Percentiles rank a stretch among this genome's conserved stretches.
Evolutionary conservation across 306 rosid species (phyloP).

Genomic region (Delonix regia): DNA sequence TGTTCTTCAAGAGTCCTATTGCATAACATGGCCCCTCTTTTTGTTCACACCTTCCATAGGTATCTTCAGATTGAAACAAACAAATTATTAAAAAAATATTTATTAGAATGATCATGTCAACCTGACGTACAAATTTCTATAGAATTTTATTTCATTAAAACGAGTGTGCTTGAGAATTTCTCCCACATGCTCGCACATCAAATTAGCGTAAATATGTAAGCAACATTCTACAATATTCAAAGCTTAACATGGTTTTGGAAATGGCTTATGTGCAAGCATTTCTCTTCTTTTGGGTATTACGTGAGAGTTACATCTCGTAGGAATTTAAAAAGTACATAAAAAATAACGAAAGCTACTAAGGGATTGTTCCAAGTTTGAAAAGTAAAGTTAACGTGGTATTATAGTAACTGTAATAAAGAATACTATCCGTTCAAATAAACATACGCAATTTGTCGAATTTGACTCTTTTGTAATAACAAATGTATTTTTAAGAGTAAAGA

Average conservation of each 20-base stretch:
- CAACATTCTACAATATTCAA: neutral
- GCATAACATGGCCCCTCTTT: slow-evolving; percentile 1
- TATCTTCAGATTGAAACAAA: neutral
- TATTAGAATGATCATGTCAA: too few species aligned
- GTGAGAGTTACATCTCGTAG: neutral
- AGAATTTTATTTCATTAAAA: too few species aligned
- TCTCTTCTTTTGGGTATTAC: neutral
- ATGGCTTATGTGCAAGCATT: neutral
- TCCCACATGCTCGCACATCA: neutral
- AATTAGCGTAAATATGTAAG: neutral
- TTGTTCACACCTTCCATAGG: neutral
- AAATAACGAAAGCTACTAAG: neutral
- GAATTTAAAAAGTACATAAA: neutral
- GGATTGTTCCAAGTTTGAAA: neutral
- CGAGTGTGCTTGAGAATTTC: neutral
- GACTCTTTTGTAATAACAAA: neutral
- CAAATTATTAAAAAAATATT: neutral
- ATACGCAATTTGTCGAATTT: neutral
- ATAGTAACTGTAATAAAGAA: neutral
- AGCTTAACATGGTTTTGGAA: neutral
- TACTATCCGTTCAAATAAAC: too few species aligned
- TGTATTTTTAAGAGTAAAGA: neutral
- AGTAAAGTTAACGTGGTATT: neutral
- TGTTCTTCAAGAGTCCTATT: neutral
- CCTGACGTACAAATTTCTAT: too few species aligned